Evolutionary conservation across 2,329 filamentous ascomycete species (phyloP), one percentile per base, ranked within the genome.

Genomic region (Helotiales sp.): DNA sequence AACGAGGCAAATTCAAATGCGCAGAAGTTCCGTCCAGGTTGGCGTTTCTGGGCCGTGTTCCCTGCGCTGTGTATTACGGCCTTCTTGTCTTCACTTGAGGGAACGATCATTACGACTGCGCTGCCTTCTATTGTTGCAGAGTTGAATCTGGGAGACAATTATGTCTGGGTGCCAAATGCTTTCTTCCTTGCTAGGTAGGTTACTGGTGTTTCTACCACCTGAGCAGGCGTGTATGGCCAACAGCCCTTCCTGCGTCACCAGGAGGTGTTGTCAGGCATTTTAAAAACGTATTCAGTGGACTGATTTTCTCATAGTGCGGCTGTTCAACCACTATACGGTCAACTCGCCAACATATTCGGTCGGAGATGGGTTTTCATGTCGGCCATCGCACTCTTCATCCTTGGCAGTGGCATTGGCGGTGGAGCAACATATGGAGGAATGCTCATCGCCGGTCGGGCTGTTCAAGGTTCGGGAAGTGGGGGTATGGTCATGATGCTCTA

Each of bases 381-480:
- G 7, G 68, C 77, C 2, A 73, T 82, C 6, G 44, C 29, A 3
- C 13, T 40, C 4, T 55, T 58, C 17, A 17, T 42, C 7, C 62
- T 85, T 0, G 83, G 83, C 0, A 82, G 81, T 55, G 79, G 76
- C 0, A 72, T 87, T 2, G 76, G 73, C 40, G 83, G 81, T 0
- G 76, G 75, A 0, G 78, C 83, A 0, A 72, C 65, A 0, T 76
- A 62, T 7, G 72, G 71, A 0, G 65, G 62, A 0, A 77, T 78
- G 66, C 71, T 88, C 2, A 82, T 88, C 13, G 76, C 73, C 3
- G 77, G 73, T 5, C 75, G 83, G 0, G 75, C 75, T 0, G 68
- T 87, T 1, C 82, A 86, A 55, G 84, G 84, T 0, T 64, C 80
- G 1, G 80, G 79, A 0, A 74, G 70, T 1, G 78, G 76, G 1